phyloP scores from a whole-genome alignment of 1,284 basidiomycete genomes.

The Phenoliferia sp. region DNA sequence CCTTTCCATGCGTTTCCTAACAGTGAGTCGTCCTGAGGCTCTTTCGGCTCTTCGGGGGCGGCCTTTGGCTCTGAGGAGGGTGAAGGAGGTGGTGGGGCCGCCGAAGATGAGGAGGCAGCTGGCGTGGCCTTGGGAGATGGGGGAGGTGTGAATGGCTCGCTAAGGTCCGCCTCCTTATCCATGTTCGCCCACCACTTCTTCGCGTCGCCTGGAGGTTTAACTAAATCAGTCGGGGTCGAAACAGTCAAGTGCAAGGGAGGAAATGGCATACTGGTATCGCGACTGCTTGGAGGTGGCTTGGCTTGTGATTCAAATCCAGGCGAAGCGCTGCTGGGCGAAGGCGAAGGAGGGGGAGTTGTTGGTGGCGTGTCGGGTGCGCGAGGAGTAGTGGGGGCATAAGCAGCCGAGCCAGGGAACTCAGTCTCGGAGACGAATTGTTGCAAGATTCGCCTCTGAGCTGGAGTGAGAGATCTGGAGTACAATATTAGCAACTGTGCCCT shows the following conservation, averaged over 20 bases:
- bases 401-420: slow-evolving; percentile 29
- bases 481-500: neutral
- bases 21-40: neutral
- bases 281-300: slow-evolving; percentile 19
- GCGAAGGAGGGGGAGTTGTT: neutral
- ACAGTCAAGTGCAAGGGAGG: neutral
- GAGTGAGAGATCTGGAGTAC: slow-evolving; percentile 22
- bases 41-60: neutral
- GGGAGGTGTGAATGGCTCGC: neutral
- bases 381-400: slow-evolving; percentile 2
- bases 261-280: neutral
- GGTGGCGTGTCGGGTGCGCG: slow-evolving; percentile 6
- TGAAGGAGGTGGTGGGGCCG: neutral
- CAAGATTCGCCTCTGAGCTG: slow-evolving; percentile 27
- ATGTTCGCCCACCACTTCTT: slow-evolving; percentile 13
- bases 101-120: neutral
- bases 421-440: slow-evolving; percentile 31
- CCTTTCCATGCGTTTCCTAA: slow-evolving; percentile 30
- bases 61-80: neutral
- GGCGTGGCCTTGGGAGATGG: neutral
- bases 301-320: slow-evolving; percentile 25
- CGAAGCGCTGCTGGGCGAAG: slow-evolving; percentile 6
- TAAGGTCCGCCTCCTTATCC: neutral
- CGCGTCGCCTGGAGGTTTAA: neutral
- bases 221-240: neutral